phyloP scores from a whole-genome alignment of 2,329 filamentous ascomycete genomes.

The Emergomyces orientalis region DNA sequence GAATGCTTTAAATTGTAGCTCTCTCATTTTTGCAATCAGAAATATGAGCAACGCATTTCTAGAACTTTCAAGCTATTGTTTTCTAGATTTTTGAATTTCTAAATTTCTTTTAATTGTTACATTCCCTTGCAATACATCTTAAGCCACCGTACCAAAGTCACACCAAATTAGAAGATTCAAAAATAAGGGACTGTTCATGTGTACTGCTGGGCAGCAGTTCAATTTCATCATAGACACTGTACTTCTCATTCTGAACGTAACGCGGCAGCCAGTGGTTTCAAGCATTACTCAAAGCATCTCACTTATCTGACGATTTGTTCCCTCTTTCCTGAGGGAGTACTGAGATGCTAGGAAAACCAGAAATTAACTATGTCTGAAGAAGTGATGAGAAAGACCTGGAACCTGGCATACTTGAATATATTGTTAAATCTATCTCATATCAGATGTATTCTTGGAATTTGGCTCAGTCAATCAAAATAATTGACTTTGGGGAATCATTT shows the following conservation, averaged over 20 bases:
- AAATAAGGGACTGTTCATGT: neutral
- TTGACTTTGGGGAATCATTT: conserved; percentile 36
- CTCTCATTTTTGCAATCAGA: too few relatives aligned
- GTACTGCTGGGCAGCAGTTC: neutral
- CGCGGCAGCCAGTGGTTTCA: neutral
- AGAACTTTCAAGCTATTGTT: neutral
- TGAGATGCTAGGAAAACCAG: conserved; percentile 20
- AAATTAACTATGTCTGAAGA: conserved; percentile 20
- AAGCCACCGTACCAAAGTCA: neutral
- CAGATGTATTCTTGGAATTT: conserved; percentile 13
- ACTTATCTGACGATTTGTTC: neutral
- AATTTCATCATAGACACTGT: neutral
- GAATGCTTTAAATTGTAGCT: too few relatives aligned
- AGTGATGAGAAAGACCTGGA: conserved; percentile 19
- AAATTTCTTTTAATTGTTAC: neutral
- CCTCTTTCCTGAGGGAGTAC: conserved; percentile 5
- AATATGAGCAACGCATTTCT: too few relatives aligned
- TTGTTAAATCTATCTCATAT: conserved; percentile 18
- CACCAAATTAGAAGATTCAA: neutral
- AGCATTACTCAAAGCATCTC: neutral
- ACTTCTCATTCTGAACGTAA: neutral
- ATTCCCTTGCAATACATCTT: neutral
- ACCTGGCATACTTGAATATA: conserved; percentile 20
- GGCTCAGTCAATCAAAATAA: conserved; percentile 22
- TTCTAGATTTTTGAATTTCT: neutral